These are phyloP conservation scores for Leccinum colubrinum DNA, from an alignment of 1,284 basidiomycete genomes.

Conservation along the genomic window DNA sequence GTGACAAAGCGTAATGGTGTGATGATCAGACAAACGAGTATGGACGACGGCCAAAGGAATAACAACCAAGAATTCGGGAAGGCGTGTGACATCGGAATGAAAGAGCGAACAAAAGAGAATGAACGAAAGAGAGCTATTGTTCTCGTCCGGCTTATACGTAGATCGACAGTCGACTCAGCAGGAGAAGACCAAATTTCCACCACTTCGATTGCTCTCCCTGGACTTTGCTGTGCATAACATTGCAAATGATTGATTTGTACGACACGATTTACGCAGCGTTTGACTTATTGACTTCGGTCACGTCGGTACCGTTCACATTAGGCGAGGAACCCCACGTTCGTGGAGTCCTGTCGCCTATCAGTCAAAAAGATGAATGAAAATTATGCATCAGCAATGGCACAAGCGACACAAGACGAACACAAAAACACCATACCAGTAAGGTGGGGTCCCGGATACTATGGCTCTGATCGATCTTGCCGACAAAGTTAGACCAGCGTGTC, in stretches of 20 bases:
- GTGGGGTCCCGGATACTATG: conserved; percentile 22
- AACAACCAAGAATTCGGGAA: conserved; percentile 17
- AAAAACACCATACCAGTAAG: conserved; percentile 18
- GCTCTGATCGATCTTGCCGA: conserved; percentile 24
- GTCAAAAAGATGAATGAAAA: background rate
- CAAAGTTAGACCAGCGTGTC: conserved; percentile 27
- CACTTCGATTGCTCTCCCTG: too few relatives aligned
- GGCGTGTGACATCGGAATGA: background rate
- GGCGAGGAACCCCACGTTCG: conserved; percentile 20
- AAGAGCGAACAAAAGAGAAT: too few relatives aligned
- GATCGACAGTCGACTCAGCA: too few relatives aligned
- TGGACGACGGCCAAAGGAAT: conserved; percentile 10
- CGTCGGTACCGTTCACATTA: conserved; percentile 10
- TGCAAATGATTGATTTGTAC: conserved; percentile 31
- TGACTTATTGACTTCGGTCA: conserved; percentile 6
- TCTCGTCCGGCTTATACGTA: too few relatives aligned
- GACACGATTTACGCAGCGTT: conserved; percentile 24
- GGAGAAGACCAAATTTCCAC: too few relatives aligned
- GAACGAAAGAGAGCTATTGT: too few relatives aligned
- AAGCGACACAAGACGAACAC: background rate
- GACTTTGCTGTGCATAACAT: background rate
- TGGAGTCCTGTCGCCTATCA: conserved; percentile 30
- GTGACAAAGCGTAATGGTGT: conserved; percentile 49
- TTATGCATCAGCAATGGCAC: background rate
- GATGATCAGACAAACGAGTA: background rate